Conservation (phyloP, 768 basidiomycete genomes). For the Rhizopogon vinicolor region DNA sequence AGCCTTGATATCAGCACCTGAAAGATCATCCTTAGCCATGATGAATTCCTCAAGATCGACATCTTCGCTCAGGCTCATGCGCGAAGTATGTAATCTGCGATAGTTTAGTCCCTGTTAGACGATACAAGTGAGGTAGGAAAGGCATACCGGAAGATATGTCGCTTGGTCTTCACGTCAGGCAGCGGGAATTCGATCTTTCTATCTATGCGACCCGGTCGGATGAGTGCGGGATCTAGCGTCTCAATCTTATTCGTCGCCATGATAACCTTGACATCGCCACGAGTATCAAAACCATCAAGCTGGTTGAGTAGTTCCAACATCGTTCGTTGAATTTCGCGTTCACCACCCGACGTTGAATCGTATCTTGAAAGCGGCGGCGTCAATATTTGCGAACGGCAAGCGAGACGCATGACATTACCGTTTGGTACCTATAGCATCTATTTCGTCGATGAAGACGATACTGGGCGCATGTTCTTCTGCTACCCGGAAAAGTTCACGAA, state of each 20-base stretch:
- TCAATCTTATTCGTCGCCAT: constrained; percentile 99
- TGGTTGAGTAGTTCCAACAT: constrained; percentile 99
- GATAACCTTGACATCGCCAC: constrained; percentile 99
- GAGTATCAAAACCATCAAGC: constrained; percentile 97
- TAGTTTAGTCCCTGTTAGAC: constrained; percentile 5
- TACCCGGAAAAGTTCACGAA: constrained; percentile 93
- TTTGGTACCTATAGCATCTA: constrained; percentile 97
- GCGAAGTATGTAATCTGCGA: constrained; percentile 79
- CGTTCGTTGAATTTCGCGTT: constrained; percentile 98
- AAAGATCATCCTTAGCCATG: constrained; percentile 92
- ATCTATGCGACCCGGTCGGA: constrained; percentile 97
- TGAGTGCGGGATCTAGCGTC: constrained; percentile 94
- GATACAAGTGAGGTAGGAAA: neutral
- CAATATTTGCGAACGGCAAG: constrained; percentile 4
- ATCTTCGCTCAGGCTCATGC: constrained; percentile 86
- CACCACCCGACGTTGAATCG: constrained; percentile 97
- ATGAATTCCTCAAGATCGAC: constrained; percentile 96
- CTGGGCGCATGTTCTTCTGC: constrained; percentile 98
- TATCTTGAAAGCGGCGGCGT: constrained; percentile 48
- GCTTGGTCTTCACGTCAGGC: constrained; percentile 97
- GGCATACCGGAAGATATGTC: constrained; percentile 89
- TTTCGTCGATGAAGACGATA: constrained; percentile 99
- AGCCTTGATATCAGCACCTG: constrained; percentile 98
- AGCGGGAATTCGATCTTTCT: constrained; percentile 98
- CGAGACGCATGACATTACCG: constrained; percentile 48